Evolutionary conservation across 148 eudicot species (phyloP).

Genomic region (Amaranthus hypochondriacus): DNA sequence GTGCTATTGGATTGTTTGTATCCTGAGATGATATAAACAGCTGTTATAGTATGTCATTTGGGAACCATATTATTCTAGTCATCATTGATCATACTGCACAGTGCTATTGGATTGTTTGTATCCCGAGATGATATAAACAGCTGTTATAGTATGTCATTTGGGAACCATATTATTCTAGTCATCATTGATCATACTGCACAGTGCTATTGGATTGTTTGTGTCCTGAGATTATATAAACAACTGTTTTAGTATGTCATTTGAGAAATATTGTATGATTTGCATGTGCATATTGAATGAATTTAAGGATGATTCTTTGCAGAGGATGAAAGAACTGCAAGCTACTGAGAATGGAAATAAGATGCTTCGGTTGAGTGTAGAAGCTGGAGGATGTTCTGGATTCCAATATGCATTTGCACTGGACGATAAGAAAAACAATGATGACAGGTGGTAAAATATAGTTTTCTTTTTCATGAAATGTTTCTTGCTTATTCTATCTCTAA

Average conservation of each 20-base stretch:
- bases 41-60: background rate
- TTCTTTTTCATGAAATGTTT: too few relatives aligned
- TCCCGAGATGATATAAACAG: background rate
- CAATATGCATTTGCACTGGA: conserved; percentile 86
- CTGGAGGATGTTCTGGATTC: conserved; percentile 98
- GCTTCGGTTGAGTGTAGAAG: conserved; percentile 92
- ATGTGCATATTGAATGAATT: conserved; percentile 4
- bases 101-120: background rate
- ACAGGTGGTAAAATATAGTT: conserved; percentile 46
- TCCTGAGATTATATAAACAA: background rate
- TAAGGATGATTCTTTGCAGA: conserved; percentile 39
- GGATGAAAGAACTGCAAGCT: conserved; percentile 85
- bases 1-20: background rate
- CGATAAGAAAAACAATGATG: conserved; percentile 63
- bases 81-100: too few relatives aligned
- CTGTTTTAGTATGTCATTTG: background rate
- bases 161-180: background rate
- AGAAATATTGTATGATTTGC: background rate
- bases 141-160: background rate
- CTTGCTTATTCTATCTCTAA: background rate
- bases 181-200: too few relatives aligned
- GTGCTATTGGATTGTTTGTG: background rate
- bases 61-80: background rate
- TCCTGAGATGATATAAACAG: background rate
- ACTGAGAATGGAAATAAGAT: conserved; percentile 55